A percentile compares a stretch with the other conserved stretches of the same genome.
Conservation (phyloP, 345 rosid genomes). For the Gossypium stocksii region DNA sequence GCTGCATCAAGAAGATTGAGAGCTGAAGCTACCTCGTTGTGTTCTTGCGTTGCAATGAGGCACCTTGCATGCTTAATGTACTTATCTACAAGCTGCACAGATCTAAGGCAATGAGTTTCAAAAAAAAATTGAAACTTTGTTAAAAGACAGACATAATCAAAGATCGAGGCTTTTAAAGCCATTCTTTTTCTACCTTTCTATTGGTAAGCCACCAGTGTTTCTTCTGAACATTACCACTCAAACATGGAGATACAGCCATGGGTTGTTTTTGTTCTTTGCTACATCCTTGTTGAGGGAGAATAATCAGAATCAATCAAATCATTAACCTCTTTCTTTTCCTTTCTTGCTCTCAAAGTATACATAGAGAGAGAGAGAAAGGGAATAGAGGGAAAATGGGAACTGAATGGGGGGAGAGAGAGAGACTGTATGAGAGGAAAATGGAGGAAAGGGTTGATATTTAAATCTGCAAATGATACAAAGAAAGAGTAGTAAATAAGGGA, state of each 20-base stretch:
- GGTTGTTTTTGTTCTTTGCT: slow-evolving; percentile 9
- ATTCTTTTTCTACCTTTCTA: slow-evolving; percentile 45
- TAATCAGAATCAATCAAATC: slow-evolving; percentile 25
- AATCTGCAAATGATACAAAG: not conserved
- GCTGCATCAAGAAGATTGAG: slow-evolving; percentile 75
- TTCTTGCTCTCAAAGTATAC: slow-evolving; percentile 17
- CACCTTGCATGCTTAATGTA: slow-evolving; percentile 65
- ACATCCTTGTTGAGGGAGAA: slow-evolving; percentile 9
- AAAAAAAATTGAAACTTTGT: not conserved
- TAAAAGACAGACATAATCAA: not conserved
- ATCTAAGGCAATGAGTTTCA: not conserved
- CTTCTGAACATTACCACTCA: slow-evolving; percentile 33
- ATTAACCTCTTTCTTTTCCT: slow-evolving; percentile 7
- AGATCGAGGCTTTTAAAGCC: not conserved
- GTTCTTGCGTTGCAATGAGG: slow-evolving; percentile 62
- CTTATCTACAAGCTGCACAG: slow-evolving; percentile 60
- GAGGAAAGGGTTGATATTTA: slow-evolving; percentile 20
- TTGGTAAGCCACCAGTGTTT: slow-evolving; percentile 85
- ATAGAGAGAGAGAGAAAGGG: slow-evolving; percentile 15
- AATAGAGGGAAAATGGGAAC: slow-evolving; percentile 23
- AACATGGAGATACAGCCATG: slow-evolving; percentile 44
- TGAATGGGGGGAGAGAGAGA: slow-evolving; percentile 20
- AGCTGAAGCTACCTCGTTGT: slow-evolving; percentile 56
- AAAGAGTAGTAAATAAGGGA: slow-evolving; percentile 20
- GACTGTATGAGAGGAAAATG: slow-evolving; percentile 22